A percentile compares a stretch with the other conserved stretches of the same genome.
Conservation (phyloP, 768 basidiomycete genomes). For the Russula compacta region DNA sequence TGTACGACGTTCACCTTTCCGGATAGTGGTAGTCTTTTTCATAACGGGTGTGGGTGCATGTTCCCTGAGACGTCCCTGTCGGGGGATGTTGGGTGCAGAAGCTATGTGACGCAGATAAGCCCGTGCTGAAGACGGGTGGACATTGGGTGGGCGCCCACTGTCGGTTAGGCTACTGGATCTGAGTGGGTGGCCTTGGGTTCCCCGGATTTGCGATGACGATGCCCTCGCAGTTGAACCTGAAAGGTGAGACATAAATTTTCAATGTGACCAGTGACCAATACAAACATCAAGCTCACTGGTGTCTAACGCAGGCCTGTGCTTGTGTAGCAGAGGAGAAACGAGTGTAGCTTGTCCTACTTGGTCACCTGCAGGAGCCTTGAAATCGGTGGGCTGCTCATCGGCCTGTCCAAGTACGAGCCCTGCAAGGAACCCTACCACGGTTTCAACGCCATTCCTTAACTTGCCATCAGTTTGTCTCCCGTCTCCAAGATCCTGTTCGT, state of each 20-base stretch:
- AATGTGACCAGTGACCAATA: background rate
- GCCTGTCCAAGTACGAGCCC: constrained; percentile 43
- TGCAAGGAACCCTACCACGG: constrained; percentile 58
- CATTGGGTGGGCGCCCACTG: constrained; percentile 21
- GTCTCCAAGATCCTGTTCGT: constrained; percentile 18
- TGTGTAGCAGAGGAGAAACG: background rate
- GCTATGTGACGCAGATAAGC: constrained; percentile 71
- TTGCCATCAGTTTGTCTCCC: constrained; percentile 24
- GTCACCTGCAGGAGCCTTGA: constrained; percentile 19
- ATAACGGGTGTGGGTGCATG: background rate
- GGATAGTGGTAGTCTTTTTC: constrained; percentile 25
- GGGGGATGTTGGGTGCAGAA: constrained; percentile 42
- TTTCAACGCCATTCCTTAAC: constrained; percentile 36
- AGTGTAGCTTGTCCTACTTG: background rate
- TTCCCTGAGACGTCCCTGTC: constrained; percentile 12
- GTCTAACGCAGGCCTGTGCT: background rate
- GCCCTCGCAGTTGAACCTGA: background rate
- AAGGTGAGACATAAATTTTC: background rate
- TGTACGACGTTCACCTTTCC: constrained; percentile 28
- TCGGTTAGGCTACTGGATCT: constrained; percentile 15
- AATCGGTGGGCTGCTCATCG: constrained; percentile 17
- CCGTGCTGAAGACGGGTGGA: constrained; percentile 39
- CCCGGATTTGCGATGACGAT: constrained; percentile 12
- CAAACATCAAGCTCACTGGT: background rate
- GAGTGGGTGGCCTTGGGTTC: background rate